Evolutionary conservation across 2,329 filamentous ascomycete species (phyloP).

Genomic region (Aspergillus pseudotamarii): DNA sequence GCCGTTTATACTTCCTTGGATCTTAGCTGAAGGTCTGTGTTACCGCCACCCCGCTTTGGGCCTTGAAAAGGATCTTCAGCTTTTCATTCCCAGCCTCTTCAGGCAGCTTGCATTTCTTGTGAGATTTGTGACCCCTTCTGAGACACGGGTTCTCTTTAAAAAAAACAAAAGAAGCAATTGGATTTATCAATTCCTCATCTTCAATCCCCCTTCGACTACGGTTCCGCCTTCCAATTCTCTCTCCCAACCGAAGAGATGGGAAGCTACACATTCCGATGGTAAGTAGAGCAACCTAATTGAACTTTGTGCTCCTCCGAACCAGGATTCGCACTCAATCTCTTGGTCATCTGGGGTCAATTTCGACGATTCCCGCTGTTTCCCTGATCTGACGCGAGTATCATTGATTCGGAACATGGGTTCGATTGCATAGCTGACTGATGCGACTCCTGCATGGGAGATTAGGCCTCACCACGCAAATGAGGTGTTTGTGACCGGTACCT

Average conservation of each 20-base stretch:
- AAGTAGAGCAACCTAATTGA: constrained; percentile 22
- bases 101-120: background rate
- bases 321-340: background rate
- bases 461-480: constrained; percentile 84
- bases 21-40: constrained; percentile 8
- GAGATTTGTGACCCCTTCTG: background rate
- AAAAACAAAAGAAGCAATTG: background rate
- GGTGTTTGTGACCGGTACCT: constrained; percentile 93
- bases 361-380: background rate
- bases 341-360: background rate
- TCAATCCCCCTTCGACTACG: background rate
- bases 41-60: constrained; percentile 9
- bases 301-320: constrained; percentile 18
- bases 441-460: constrained; percentile 30
- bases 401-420: background rate
- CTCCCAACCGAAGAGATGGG: constrained; percentile 28
- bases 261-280: constrained; percentile 43
- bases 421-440: constrained; percentile 32
- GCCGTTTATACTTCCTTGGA: background rate
- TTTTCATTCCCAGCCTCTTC: constrained; percentile 6
- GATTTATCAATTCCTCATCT: background rate
- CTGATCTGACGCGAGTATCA: background rate
- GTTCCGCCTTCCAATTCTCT: constrained; percentile 5
- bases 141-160: background rate
- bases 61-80: constrained; percentile 4